A percentile compares a stretch with the other conserved stretches of the same genome.
Conservation (phyloP, 1,139 yeast species). For the Candida mesenterica region DNA sequence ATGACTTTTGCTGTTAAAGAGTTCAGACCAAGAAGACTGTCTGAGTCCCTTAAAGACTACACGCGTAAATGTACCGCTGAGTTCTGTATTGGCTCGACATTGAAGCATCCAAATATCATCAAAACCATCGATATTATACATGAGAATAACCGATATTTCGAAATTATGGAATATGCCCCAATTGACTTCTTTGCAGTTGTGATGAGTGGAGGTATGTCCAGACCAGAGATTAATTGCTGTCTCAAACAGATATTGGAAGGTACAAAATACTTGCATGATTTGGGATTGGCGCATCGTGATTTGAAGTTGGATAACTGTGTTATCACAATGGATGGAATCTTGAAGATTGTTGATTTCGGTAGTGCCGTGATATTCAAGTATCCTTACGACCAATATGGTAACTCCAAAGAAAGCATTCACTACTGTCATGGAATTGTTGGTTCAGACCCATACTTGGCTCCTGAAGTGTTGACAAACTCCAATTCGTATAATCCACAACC, state of each 20-base stretch:
- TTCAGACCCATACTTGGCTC: constrained; percentile 96
- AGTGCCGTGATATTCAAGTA: constrained; percentile 92
- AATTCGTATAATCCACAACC: constrained; percentile 84
- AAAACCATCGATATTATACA: constrained; percentile 91
- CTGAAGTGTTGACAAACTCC: constrained; percentile 78
- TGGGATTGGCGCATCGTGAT: constrained; percentile 96
- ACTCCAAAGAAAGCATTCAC: constrained; percentile 57
- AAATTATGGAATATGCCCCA: constrained; percentile 97
- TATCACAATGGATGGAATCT: constrained; percentile 77
- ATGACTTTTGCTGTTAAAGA: constrained; percentile 96
- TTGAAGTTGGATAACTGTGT: constrained; percentile 94
- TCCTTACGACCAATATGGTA: constrained; percentile 67
- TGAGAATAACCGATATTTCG: constrained; percentile 82
- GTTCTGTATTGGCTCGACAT: constrained; percentile 93
- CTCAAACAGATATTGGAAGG: constrained; percentile 85
- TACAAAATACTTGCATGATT: constrained; percentile 75
- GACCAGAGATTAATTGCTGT: constrained; percentile 84
- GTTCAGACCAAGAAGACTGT: constrained; percentile 80
- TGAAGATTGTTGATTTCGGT: constrained; percentile 94
- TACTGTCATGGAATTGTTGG: constrained; percentile 94
- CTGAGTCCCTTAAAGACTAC: constrained; percentile 85
- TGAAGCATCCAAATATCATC: constrained; percentile 90
- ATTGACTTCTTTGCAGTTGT: constrained; percentile 96
- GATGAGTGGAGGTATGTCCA: constrained; percentile 91
- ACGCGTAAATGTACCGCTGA: constrained; percentile 96